Evolutionary conservation across 1,284 basidiomycete species (phyloP), one percentile per base, ranked within the genome.

Genomic region (Irpex sp.): DNA sequence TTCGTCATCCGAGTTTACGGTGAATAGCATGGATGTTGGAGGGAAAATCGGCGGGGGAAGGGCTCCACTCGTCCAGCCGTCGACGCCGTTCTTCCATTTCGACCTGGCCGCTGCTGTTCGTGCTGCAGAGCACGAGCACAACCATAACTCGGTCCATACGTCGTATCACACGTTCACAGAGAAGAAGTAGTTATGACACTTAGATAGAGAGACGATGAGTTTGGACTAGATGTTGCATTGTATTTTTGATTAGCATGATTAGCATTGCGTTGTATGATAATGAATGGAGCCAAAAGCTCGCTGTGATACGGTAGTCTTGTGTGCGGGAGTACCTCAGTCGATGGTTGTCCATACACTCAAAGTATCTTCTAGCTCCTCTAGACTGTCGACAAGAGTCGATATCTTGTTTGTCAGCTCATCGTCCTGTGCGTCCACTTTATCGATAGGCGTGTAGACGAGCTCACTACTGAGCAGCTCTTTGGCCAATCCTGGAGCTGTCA

Each of bases 61-160:
- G 11, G 67, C 65, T 13, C 76, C 81, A 40, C 71, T 88, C 57
- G 72, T 89, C 34, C 76, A 79, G 3, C 65, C 77, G 48, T 78
- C 84, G 57, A 94, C 91, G 5, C 92, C 93, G 1, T 93, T 89
- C 78, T 95, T 96, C 86, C 94, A 96, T 74, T 77, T 95, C 63
- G 94, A 96, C 71, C 75, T 96, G 4, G 73, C 80, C 7, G 80
- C 83, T 1, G 93, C 93, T 13, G 85, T 94, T 52, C 79, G 79
- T 4, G 88, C 88, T 15, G 92, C 90, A 3, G 89, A 91, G 70
- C 68, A 64, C n/a, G 89, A 91, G 70, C 68, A 64, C n/a, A 70
- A 66, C 1, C 11, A 9, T 4, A 17, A 13, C 31, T 11, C 13
- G 17, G 13, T 15, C 31, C 54, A 56, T 36, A 56, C n/a, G 54